These are phyloP conservation scores for Cryphonectria naterciae DNA, from an alignment of 2,329 filamentous ascomycete genomes.

Conservation along the genomic window DNA sequence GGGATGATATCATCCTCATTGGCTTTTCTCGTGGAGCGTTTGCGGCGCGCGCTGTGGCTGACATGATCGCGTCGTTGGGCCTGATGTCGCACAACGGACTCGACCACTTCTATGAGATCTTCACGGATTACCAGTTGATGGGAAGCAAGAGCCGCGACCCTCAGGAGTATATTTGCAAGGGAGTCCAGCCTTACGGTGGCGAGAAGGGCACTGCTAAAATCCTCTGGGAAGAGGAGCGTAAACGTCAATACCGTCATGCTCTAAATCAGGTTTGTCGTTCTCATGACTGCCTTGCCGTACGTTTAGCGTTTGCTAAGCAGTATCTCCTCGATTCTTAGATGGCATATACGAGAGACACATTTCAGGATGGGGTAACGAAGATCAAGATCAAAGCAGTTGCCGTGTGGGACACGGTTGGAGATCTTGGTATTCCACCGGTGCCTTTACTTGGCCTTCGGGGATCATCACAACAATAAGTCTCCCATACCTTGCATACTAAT, in stretches of 20 bases:
- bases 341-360: slow-evolving; percentile 42
- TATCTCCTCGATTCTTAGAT: slow-evolving; percentile 30
- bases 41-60: slow-evolving; percentile 44
- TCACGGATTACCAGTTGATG: slow-evolving; percentile 44
- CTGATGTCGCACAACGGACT: slow-evolving; percentile 48
- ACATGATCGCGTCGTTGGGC: slow-evolving; percentile 45
- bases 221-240: slow-evolving; percentile 40
- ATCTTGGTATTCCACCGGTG: slow-evolving; percentile 47
- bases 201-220: slow-evolving; percentile 36
- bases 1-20: slow-evolving; percentile 42
- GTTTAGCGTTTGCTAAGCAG: neutral
- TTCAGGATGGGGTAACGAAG: slow-evolving; percentile 37
- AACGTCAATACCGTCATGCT: slow-evolving; percentile 40
- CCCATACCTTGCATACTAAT: slow-evolving; percentile 2
- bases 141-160: slow-evolving; percentile 31
- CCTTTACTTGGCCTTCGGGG: slow-evolving; percentile 44
- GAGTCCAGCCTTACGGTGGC: slow-evolving; percentile 33
- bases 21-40: slow-evolving; percentile 47
- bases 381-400: slow-evolving; percentile 51
- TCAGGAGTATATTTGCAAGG: slow-evolving; percentile 32
- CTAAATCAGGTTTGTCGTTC: slow-evolving; percentile 38
- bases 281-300: neutral
- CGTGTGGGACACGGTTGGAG: slow-evolving; percentile 56
- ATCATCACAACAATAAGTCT: slow-evolving; percentile 40
- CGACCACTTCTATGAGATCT: slow-evolving; percentile 47